phyloP scores from a whole-genome alignment of 495 filamentous ascomycete genomes.

The Podospora tetraspora region DNA sequence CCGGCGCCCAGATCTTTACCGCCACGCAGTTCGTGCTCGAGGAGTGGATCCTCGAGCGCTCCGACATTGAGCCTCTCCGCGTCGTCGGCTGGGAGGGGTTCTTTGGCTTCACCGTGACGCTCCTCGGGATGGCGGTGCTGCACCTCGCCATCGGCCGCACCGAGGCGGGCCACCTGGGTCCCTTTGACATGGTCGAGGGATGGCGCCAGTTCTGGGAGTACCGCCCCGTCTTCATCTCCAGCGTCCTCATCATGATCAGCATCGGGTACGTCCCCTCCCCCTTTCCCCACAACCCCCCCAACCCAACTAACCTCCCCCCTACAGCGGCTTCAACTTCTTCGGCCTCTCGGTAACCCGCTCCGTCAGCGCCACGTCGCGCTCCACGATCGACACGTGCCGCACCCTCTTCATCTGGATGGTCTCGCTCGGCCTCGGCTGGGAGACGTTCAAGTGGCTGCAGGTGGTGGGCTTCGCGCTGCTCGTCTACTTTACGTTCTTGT shows the following conservation, averaged over 20 bases:
- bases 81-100: constrained; percentile 96
- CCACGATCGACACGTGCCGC: constrained; percentile 94
- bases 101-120: constrained; percentile 83
- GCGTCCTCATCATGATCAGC: constrained; percentile 88
- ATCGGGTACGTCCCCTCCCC: constrained; percentile 64
- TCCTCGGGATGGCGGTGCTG: constrained; percentile 71
- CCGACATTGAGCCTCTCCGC: constrained; percentile 78
- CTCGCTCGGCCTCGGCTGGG: constrained; percentile 89
- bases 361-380: constrained; percentile 86
- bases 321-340: constrained; percentile 96
- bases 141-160: constrained; percentile 72
- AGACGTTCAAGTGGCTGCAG: constrained; percentile 97
- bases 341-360: constrained; percentile 83
- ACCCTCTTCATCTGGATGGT: constrained; percentile 99
- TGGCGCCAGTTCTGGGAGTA: constrained; percentile 69
- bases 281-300: not conserved
- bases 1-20: constrained; percentile 91
- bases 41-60: constrained; percentile 88
- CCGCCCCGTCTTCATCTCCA: constrained; percentile 63
- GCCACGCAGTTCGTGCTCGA: constrained; percentile 94
- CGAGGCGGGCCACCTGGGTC: constrained; percentile 67
- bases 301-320: not conserved
- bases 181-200: constrained; percentile 85
- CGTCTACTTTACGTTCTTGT: constrained; percentile 95
- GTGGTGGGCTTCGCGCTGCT: constrained; percentile 81